Evolutionary conservation across 495 filamentous ascomycete species (phyloP).

Genomic region (Hypoxylon crocopeplum): DNA sequence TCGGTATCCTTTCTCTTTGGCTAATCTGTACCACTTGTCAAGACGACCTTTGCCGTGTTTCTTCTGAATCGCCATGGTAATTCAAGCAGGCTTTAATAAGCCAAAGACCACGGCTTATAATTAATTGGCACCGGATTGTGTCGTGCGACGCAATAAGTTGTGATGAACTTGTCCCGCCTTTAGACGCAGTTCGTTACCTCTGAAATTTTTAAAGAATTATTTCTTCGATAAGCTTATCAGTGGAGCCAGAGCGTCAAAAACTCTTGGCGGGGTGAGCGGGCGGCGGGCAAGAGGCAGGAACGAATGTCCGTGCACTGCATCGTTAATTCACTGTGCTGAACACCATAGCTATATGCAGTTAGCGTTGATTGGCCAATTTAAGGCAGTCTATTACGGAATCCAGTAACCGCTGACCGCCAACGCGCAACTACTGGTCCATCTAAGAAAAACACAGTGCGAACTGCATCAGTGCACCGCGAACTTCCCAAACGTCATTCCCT

Average conservation of each 20-base stretch:
- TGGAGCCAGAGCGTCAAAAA: background rate
- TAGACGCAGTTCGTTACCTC: background rate
- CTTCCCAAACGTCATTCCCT: conserved; percentile 24
- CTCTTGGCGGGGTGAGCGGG: conserved; percentile 4
- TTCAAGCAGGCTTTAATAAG: background rate
- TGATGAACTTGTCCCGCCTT: background rate
- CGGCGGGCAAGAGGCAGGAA: no score
- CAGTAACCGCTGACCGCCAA: background rate
- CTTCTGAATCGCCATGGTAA: conserved; percentile 92
- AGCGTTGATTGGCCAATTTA: conserved; percentile 15
- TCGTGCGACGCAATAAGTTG: no score
- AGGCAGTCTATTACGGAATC: conserved; percentile 15
- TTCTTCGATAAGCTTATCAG: conserved; percentile 26
- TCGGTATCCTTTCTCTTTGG: conserved; percentile 98
- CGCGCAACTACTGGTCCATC: no score
- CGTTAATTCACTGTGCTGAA: conserved; percentile 12
- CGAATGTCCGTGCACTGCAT: background rate
- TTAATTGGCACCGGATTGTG: no score
- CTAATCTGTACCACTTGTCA: conserved; percentile 91
- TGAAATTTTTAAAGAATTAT: conserved; percentile 28
- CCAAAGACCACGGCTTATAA: no score
- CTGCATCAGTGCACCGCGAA: background rate
- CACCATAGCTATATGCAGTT: background rate
- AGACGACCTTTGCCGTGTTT: conserved; percentile 99
- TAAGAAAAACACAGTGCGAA: conserved; percentile 6